These are phyloP conservation scores for Ophiocordyceps camponoti-saundersi DNA, from an alignment of 2,329 filamentous ascomycete genomes.

Conservation along the genomic window DNA sequence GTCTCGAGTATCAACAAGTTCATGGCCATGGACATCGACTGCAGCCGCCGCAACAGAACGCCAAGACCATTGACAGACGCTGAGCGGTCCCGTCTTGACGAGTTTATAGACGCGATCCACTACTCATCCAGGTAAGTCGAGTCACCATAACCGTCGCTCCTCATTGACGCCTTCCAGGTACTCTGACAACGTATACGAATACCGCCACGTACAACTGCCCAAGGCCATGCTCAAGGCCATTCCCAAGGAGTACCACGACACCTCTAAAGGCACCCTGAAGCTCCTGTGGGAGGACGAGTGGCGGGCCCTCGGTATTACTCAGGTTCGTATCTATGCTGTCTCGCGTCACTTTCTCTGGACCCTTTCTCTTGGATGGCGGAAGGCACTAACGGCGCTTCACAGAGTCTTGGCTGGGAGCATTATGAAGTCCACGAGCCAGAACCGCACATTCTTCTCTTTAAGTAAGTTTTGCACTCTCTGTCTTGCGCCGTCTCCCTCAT, in stretches of 20 bases:
- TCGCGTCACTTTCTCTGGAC: background rate
- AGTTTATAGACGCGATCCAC: constrained; percentile 86
- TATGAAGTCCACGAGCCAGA: constrained; percentile 99
- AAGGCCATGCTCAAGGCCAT: constrained; percentile 98
- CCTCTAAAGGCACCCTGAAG: constrained; percentile 79
- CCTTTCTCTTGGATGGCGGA: background rate
- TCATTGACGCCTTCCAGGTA: constrained; percentile 43
- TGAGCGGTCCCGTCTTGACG: constrained; percentile 72
- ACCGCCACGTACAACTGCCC: constrained; percentile 91
- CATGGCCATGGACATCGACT: constrained; percentile 47
- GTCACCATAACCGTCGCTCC: background rate
- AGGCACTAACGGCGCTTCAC: constrained; percentile 1
- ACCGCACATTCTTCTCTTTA: constrained; percentile 92
- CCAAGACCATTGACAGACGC: constrained; percentile 64
- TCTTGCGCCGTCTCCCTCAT: background rate
- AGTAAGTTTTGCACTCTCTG: constrained; percentile 54
- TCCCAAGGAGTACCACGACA: constrained; percentile 86
- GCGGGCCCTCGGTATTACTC: constrained; percentile 91
- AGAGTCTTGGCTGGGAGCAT: constrained; percentile 98
- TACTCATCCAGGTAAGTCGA: constrained; percentile 69
- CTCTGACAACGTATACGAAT: constrained; percentile 83
- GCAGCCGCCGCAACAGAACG: constrained; percentile 69
- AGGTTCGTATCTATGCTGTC: constrained; percentile 37
- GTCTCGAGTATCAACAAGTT: background rate
- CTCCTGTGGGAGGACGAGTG: constrained; percentile 97